Conservation (phyloP, 805 yeast genomes). For the Metschnikowia shivogae region DNA sequence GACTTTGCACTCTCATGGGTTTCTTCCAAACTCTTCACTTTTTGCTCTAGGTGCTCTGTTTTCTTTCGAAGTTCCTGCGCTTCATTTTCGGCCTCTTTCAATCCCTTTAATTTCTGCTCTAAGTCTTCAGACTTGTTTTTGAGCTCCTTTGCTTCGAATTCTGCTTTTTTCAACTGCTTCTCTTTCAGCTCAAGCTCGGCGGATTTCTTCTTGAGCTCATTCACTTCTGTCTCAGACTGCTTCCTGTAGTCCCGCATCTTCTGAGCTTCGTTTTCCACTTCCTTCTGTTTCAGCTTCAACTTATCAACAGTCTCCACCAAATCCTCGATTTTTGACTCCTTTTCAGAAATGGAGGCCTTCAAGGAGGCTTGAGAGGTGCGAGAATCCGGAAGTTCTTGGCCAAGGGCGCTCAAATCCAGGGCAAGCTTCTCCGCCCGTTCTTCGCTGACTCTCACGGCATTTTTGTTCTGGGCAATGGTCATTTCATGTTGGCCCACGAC, state of each 20-base stretch:
- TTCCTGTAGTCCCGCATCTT: background rate
- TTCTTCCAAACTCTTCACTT: background rate
- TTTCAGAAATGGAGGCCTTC: background rate
- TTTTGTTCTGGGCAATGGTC: background rate
- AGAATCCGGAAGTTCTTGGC: background rate
- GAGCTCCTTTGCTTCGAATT: constrained; percentile 2
- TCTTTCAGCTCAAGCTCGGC: background rate
- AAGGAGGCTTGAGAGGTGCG: background rate
- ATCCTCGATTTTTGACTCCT: background rate
- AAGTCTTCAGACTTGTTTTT: constrained; percentile 13
- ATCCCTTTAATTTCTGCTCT: constrained; percentile 20
- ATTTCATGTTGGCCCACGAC: background rate
- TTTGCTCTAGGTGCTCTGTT: background rate
- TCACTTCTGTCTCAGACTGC: background rate
- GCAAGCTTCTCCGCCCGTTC: background rate
- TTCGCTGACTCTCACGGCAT: background rate
- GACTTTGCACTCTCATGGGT: no score
- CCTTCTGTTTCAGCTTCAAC: background rate
- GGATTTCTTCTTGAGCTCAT: background rate
- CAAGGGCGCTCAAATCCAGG: background rate
- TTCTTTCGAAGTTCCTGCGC: background rate
- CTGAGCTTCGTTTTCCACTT: background rate
- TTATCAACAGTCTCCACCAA: background rate
- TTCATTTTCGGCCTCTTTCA: constrained; percentile 5
- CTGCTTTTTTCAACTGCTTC: background rate